Evolutionary conservation across 148 eudicot genomes (phyloP).

Genomic region (Drosera capensis): DNA sequence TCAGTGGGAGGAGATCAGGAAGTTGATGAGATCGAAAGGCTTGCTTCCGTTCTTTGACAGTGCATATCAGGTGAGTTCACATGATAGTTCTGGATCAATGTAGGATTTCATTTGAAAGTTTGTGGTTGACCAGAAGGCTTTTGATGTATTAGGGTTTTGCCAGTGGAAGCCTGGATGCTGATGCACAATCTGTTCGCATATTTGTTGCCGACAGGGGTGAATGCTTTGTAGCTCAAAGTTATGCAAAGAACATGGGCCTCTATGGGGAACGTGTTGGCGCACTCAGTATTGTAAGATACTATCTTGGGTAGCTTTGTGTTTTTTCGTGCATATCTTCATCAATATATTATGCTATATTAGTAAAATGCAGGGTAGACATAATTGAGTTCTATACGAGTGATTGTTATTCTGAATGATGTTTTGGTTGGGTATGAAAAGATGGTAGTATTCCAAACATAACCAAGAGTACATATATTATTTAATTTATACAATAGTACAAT

Average conservation of each 20-base stretch:
- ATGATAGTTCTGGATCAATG: background rate
- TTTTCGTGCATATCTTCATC: no score
- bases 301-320: no score
- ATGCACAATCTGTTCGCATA: constrained; percentile 38
- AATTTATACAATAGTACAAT: no score
- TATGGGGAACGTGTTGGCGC: constrained; percentile 52
- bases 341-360: no score
- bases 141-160: constrained; percentile 32
- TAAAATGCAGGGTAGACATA: no score
- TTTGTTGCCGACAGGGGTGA: constrained; percentile 48
- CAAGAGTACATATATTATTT: no score
- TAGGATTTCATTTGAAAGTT: background rate
- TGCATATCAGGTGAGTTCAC: constrained; percentile 32
- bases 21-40: constrained; percentile 64
- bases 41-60: constrained; percentile 56
- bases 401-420: no score
- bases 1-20: constrained; percentile 58
- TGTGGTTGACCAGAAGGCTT: background rate
- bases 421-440: no score
- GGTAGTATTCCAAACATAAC: no score
- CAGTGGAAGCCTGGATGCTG: constrained; percentile 39
- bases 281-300: constrained; percentile 36
- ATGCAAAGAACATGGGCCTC: constrained; percentile 43
- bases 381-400: no score
- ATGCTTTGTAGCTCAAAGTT: constrained; percentile 41